A percentile compares a stretch with the other conserved stretches of the same genome.
Evolutionary conservation across 805 yeast genomes (phyloP).

Genomic region (Jamesozyma lodderae): DNA sequence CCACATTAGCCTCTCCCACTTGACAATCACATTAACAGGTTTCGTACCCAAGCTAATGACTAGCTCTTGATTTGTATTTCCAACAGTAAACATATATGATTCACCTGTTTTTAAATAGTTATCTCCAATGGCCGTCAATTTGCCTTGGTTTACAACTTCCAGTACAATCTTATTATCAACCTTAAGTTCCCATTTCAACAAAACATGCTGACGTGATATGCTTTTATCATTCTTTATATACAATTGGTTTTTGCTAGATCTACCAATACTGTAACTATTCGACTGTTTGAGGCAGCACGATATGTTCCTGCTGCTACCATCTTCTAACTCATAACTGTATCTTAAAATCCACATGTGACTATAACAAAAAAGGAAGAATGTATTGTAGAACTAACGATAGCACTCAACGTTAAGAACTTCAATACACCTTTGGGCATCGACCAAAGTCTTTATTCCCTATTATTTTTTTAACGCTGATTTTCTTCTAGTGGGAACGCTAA

Average conservation of each 20-base stretch:
- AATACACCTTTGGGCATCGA: no score
- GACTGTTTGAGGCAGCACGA: conserved; percentile 14
- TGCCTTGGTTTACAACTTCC: conserved; percentile 19
- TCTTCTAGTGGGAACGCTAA: no score
- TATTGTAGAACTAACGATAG: no score
- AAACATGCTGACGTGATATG: conserved; percentile 26
- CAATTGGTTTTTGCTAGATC: conserved; percentile 25
- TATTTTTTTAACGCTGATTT: no score
- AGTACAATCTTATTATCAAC: conserved; percentile 1
- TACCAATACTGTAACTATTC: conserved; percentile 18
- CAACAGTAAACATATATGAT: conserved; percentile 4
- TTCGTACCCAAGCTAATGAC: conserved; percentile 18
- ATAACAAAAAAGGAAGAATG: no score
- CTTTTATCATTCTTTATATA: conserved; percentile 28
- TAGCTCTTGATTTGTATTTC: background rate
- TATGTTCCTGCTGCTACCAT: conserved; percentile 10
- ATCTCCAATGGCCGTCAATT: conserved; percentile 19
- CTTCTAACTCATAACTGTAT: conserved; percentile 15
- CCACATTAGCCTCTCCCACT: conserved; percentile 13
- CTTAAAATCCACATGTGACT: conserved; percentile 25
- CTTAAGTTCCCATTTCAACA: conserved; percentile 12
- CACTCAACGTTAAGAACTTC: no score
- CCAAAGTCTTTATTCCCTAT: no score
- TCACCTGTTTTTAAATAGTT: conserved; percentile 15
- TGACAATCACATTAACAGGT: conserved; percentile 12